Base-by-base conservation (phyloP, 140 eudicot genomes). In the Ambrosia hybrid region DNA sequence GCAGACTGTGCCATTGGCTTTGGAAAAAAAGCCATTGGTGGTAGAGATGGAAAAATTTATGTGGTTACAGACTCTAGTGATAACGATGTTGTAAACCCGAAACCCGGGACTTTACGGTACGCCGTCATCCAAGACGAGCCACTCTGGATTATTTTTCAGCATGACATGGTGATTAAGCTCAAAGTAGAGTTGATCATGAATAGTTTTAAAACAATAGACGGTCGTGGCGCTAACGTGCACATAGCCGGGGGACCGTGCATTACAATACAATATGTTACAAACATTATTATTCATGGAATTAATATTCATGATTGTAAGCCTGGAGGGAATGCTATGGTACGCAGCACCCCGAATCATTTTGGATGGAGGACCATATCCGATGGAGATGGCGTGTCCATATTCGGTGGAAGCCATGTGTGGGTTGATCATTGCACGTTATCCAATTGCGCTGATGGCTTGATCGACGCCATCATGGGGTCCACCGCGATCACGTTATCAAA, bases 371-470 rank as follows among this genome's bases (percentile, higher is more conserved):
- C 34, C 34, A 30, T 30, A 30, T 30, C 34, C 34, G 34, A 30
- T 2, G 34, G 34, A 2, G 77, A 80, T 16, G 85, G 85, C 4
- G 81, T 80, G 10, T 75, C 81, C n/a, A 71, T 80, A 17, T 75
- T 80, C 15, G 85, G 85, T 0, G 81, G 78, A 38, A 75, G 78
- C 34, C 81, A 80, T 65, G 81, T 80, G 75, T 80, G 85, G 85
- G 81, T 80, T 16, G 85, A 80, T 52, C 85, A 80, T 38, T 75
- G 81, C 55, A 70, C 85, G 59, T 65, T 80, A 45, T 80, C 85
- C 14, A 75, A 80, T 17, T 83, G 88, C 49, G 77, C 74, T 3
- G 88, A 83, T 15, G 88, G 88, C n/a, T 76, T 83, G 65, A 77
- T 83, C 51, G 88, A 83, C 34, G 34, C 34, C 34, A 30, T 30